These are phyloP conservation scores for Cryptococcus sp. DNA, from an alignment of 1,284 basidiomycete genomes.

Conservation along the genomic window DNA sequence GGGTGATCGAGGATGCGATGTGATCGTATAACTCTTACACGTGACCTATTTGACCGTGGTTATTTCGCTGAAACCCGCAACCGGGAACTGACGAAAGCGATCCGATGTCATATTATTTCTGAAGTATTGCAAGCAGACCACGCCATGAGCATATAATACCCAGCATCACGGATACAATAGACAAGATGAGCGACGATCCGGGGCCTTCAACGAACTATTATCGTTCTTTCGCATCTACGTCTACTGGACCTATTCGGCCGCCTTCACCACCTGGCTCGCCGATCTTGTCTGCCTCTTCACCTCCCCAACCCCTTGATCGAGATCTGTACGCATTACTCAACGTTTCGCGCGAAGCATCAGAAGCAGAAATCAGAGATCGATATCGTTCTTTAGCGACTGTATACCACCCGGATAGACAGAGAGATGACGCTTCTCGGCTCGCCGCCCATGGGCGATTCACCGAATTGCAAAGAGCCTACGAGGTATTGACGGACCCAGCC, in stretches of 20 bases:
- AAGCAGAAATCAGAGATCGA: constrained; percentile 43
- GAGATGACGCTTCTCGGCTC: constrained; percentile 37
- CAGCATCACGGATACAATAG: no score
- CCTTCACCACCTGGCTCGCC: constrained; percentile 32
- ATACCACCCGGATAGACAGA: constrained; percentile 60
- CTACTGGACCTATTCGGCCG: constrained; percentile 38
- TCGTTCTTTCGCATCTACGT: constrained; percentile 34
- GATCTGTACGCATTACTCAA: constrained; percentile 48
- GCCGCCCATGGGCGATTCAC: constrained; percentile 44
- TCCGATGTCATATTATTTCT: no score
- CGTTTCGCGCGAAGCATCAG: constrained; percentile 37
- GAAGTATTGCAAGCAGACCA: no score
- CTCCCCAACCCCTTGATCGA: constrained; percentile 6
- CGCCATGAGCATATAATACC: background rate
- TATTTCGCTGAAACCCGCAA: constrained; percentile 7
- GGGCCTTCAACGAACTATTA: constrained; percentile 48
- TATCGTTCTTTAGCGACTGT: constrained; percentile 51
- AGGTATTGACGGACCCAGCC: constrained; percentile 55
- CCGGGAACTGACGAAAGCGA: no score
- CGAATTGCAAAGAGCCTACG: constrained; percentile 50
- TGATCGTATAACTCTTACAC: no score
- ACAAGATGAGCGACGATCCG: constrained; percentile 31
- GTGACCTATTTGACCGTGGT: constrained; percentile 1
- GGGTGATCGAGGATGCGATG: no score
- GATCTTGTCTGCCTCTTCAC: constrained; percentile 18